A percentile compares a stretch with the other conserved stretches of the same genome.
These are phyloP conservation scores for Zygosaccharomyces rouxii DNA, from an alignment of 805 yeast species.

Conservation along the genomic window DNA sequence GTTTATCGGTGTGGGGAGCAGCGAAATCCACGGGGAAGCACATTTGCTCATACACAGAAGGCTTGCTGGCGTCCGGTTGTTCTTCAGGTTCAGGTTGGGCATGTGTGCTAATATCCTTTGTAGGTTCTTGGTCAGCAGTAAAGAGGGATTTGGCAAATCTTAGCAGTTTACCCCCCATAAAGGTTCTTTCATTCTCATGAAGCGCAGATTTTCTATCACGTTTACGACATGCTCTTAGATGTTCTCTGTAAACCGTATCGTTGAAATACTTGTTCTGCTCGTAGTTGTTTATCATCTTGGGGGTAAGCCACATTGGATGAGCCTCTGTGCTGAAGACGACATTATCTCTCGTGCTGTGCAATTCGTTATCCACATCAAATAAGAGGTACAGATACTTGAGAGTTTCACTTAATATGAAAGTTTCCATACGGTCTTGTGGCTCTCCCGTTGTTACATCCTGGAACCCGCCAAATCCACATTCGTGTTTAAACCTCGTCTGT, in stretches of 20 bases:
- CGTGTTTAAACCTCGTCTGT: conserved; percentile 46
- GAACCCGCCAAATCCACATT: conserved; percentile 79
- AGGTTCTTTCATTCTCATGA: conserved; percentile 3
- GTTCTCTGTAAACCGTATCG: conserved; percentile 16
- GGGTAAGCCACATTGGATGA: conserved; percentile 77
- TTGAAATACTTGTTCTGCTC: conserved; percentile 19
- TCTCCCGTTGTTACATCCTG: conserved; percentile 61
- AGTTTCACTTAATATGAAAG: conserved; percentile 84
- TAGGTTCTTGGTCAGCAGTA: conserved; percentile 1
- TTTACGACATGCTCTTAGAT: conserved; percentile 15
- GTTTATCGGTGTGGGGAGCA: too few relatives aligned
- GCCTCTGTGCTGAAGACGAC: conserved; percentile 81
- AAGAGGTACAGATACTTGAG: conserved; percentile 75
- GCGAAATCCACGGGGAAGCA: too few relatives aligned
- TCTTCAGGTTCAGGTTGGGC: conserved; percentile 13
- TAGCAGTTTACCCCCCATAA: conserved; percentile 7
- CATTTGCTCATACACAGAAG: conserved; percentile 1
- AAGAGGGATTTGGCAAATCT: conserved; percentile 18
- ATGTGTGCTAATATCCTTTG: neutral
- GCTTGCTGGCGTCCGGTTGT: conserved; percentile 10
- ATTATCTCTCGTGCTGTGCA: conserved; percentile 39
- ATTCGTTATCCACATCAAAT: conserved; percentile 66
- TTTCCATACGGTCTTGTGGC: conserved; percentile 80
- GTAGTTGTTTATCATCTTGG: conserved; percentile 31
- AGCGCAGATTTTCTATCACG: conserved; percentile 5